Evolutionary conservation across 495 filamentous ascomycete genomes (phyloP).

Genomic region (Neurospora africana): DNA sequence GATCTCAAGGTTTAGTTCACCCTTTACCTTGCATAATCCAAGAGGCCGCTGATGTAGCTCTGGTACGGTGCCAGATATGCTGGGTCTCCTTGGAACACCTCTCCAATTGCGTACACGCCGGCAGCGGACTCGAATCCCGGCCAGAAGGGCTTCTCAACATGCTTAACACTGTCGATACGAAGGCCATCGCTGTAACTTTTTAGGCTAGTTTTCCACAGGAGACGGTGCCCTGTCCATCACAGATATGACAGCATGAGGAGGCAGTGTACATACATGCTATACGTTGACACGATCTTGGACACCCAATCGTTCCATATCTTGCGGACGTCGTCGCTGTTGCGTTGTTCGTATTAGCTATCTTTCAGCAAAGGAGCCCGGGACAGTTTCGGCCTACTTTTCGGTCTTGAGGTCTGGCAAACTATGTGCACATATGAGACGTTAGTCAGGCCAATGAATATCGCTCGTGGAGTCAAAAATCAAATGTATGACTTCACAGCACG

Average conservation of each 20-base stretch:
- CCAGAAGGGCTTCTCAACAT: conserved; percentile 65
- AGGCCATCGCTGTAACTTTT: conserved; percentile 47
- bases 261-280: conserved; percentile 39
- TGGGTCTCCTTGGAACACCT: conserved; percentile 55
- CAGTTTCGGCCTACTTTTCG: conserved; percentile 25
- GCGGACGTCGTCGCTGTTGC: conserved; percentile 33
- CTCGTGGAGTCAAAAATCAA: background rate
- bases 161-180: conserved; percentile 63
- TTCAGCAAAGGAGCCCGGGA: background rate
- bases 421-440: background rate
- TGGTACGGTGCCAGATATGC: conserved; percentile 57
- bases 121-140: conserved; percentile 50
- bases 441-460: background rate
- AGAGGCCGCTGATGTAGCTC: conserved; percentile 46
- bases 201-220: background rate
- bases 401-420: conserved; percentile 63
- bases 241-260: background rate
- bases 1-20: background rate
- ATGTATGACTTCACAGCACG: background rate
- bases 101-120: conserved; percentile 61
- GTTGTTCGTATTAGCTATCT: background rate
- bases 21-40: conserved; percentile 58
- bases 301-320: conserved; percentile 58
- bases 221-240: background rate
- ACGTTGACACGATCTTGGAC: conserved; percentile 49